Conservation (phyloP, 1,284 basidiomycete genomes). For the Stygiomarasmius scandens region DNA sequence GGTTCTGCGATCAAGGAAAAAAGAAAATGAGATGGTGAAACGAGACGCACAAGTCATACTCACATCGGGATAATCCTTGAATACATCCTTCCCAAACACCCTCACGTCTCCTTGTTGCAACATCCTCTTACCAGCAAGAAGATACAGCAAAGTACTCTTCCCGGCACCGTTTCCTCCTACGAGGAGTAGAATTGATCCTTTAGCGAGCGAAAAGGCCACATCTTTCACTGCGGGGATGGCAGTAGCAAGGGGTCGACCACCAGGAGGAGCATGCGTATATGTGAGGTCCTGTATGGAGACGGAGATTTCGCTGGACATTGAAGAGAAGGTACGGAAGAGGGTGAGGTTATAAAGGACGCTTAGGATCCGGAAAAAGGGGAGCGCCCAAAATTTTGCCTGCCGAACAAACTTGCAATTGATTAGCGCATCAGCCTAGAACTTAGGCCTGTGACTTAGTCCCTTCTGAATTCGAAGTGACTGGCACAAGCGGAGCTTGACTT, state of each 20-base stretch:
- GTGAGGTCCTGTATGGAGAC: conserved; percentile 10
- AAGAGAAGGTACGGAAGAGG: background rate
- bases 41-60: background rate
- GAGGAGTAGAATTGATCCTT: conserved; percentile 14
- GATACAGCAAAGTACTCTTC: conserved; percentile 93
- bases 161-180: conserved; percentile 60
- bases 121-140: conserved; percentile 92
- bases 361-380: background rate
- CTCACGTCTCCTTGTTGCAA: conserved; percentile 69
- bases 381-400: background rate
- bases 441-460: too few species aligned
- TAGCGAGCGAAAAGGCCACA: conserved; percentile 9
- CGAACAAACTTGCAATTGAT: too few species aligned
- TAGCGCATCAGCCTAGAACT: too few species aligned
- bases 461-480: too few species aligned
- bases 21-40: background rate
- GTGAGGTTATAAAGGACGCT: background rate
- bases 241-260: conserved; percentile 4
- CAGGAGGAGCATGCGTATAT: conserved; percentile 13
- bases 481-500: too few species aligned
- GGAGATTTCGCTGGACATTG: background rate
- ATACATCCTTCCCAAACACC: conserved; percentile 85
- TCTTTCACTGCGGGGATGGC: conserved; percentile 11
- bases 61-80: conserved; percentile 64
- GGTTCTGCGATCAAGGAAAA: conserved; percentile 32